Conservation (phyloP, 2,329 filamentous ascomycete genomes). For the Penicillium rolfsii region DNA sequence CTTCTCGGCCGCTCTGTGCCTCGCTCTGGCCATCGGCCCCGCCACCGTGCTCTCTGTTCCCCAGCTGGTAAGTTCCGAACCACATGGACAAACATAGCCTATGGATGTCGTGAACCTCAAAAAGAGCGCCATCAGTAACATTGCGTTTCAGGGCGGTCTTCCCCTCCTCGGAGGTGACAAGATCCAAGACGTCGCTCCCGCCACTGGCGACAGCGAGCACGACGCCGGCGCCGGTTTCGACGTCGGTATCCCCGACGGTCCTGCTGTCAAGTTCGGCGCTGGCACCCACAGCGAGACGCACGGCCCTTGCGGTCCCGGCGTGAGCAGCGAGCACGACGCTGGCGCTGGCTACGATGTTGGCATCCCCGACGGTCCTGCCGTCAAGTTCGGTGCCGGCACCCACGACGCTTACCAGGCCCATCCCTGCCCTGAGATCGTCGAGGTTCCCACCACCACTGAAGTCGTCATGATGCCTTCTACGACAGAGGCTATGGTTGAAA, state of each 20-base stretch:
- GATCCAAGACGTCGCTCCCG: slow-evolving; percentile 11
- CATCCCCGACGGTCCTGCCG: slow-evolving; percentile 22
- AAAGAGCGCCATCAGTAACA: slow-evolving; percentile 11
- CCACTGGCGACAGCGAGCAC: slow-evolving; percentile 24
- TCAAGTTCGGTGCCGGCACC: slow-evolving; percentile 17
- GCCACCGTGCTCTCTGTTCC: slow-evolving; percentile 36
- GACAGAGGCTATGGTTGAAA: neutral
- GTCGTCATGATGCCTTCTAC: slow-evolving; percentile 4
- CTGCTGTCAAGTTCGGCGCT: slow-evolving; percentile 26
- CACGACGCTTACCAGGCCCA: slow-evolving; percentile 16
- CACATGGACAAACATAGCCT: slow-evolving; percentile 6
- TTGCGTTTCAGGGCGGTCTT: slow-evolving; percentile 13
- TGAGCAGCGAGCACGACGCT: slow-evolving; percentile 15
- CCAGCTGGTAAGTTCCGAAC: slow-evolving; percentile 25
- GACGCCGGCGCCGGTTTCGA: slow-evolving; percentile 24
- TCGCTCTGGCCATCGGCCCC: slow-evolving; percentile 35
- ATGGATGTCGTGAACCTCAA: neutral
- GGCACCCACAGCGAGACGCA: slow-evolving; percentile 24
- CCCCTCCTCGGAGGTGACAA: slow-evolving; percentile 16
- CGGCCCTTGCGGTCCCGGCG: slow-evolving; percentile 24
- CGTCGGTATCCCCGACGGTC: slow-evolving; percentile 34
- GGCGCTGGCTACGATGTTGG: slow-evolving; percentile 23
- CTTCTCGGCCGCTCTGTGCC: slow-evolving; percentile 36
- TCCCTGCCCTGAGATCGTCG: slow-evolving; percentile 25
- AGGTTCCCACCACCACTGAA: slow-evolving; percentile 22